Evolutionary conservation across 2,329 filamentous ascomycete species (phyloP).

Genomic region (Sporothrix protearum): DNA sequence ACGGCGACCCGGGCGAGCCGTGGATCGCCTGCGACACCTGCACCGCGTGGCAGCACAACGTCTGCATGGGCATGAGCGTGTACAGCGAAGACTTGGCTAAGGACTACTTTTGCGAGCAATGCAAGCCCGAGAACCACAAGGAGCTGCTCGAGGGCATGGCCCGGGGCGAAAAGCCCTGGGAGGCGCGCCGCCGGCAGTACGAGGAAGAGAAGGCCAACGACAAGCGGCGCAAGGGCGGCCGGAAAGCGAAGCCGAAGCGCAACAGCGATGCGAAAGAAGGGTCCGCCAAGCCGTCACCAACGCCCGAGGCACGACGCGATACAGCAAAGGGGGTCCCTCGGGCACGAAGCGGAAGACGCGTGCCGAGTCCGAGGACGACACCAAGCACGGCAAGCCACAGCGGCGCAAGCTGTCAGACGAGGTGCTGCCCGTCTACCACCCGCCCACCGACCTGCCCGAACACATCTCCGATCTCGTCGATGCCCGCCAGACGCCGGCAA

Average conservation of each 20-base stretch:
- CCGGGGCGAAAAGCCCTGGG: conserved; percentile 83
- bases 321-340: neutral
- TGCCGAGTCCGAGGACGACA: conserved; percentile 54
- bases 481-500: conserved; percentile 64
- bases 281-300: conserved; percentile 37
- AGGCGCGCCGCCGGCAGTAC: conserved; percentile 60
- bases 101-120: conserved; percentile 90
- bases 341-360: conserved; percentile 53
- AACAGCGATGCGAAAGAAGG: conserved; percentile 59
- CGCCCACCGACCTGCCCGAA: conserved; percentile 51
- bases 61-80: conserved; percentile 82
- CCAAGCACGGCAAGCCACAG: conserved; percentile 45
- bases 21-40: conserved; percentile 97
- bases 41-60: conserved; percentile 93
- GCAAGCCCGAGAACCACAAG: conserved; percentile 77
- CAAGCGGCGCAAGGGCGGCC: conserved; percentile 54
- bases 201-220: conserved; percentile 60
- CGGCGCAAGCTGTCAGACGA: conserved; percentile 57
- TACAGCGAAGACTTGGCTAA: conserved; percentile 75
- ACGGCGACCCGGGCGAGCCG: conserved; percentile 79
- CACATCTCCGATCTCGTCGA: conserved; percentile 57
- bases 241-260: conserved; percentile 62
- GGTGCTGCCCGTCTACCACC: conserved; percentile 45
- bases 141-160: conserved; percentile 74
- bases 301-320: conserved; percentile 41